Percentiles rank a stretch among this genome's conserved stretches.
Evolutionary conservation across 768 basidiomycete genomes (phyloP).

Genomic region (Suillus subaureus): DNA sequence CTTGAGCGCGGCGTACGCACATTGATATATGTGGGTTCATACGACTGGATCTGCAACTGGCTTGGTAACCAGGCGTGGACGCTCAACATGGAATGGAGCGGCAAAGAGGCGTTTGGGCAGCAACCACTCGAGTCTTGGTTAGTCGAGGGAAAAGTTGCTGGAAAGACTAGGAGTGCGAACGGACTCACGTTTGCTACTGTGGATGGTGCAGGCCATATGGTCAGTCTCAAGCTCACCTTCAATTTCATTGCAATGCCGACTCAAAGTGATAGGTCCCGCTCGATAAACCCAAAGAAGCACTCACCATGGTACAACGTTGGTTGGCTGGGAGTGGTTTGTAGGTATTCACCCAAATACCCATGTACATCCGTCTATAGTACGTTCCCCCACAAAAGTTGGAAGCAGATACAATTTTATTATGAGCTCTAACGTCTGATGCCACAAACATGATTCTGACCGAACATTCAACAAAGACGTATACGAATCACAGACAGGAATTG

Average conservation of each 20-base stretch:
- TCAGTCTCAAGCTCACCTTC: conserved; percentile 25
- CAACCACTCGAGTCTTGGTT: conserved; percentile 61
- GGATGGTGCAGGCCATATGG: conserved; percentile 78
- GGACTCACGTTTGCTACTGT: conserved; percentile 72
- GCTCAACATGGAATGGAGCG: conserved; percentile 73
- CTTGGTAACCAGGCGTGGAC: conserved; percentile 79
- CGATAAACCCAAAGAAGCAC: conserved; percentile 59
- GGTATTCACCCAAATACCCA: not conserved
- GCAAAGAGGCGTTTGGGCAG: conserved; percentile 49
- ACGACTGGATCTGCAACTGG: conserved; percentile 83
- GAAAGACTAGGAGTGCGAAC: conserved; percentile 56
- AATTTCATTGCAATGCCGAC: conserved; percentile 8
- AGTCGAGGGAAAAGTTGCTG: conserved; percentile 48
- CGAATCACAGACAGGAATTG: not conserved
- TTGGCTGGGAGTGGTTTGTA: conserved; percentile 35
- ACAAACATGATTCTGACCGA: not conserved
- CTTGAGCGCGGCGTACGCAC: conserved; percentile 77
- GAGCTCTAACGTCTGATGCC: not conserved
- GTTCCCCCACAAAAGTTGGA: not conserved
- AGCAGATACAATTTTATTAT: not conserved
- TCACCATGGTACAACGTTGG: conserved; percentile 54
- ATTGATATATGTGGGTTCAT: conserved; percentile 74
- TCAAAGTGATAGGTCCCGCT: conserved; percentile 50
- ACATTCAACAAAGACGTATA: not conserved
- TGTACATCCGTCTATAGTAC: not conserved